These are phyloP conservation scores for Chloris gayana DNA, from an alignment of 176 grass and related monocot genomes.

Conservation along the genomic window DNA sequence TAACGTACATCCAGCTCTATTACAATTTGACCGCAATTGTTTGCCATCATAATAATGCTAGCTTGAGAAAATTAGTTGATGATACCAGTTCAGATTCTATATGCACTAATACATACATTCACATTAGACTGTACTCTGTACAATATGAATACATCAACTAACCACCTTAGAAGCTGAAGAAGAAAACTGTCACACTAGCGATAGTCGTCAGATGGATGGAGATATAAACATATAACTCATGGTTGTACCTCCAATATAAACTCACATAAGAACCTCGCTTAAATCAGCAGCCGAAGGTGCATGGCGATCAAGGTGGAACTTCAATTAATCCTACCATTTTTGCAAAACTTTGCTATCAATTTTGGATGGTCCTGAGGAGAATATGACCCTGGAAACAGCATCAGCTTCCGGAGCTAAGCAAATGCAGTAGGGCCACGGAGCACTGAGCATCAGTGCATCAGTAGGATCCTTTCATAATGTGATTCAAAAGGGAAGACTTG, in stretches of 20 bases:
- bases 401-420: neutral
- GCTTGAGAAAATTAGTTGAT: neutral
- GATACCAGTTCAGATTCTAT: neutral
- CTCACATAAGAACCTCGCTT: neutral
- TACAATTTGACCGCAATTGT: neutral
- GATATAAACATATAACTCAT: neutral
- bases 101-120: slow-evolving; percentile 18
- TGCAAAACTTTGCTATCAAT: slow-evolving; percentile 32
- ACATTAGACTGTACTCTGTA: slow-evolving; percentile 30
- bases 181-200: neutral
- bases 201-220: neutral
- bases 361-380: neutral
- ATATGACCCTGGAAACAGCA: neutral
- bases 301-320: slow-evolving; percentile 4
- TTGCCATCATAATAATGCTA: neutral
- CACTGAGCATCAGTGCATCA: too few species aligned
- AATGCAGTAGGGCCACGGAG: neutral
- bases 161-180: neutral
- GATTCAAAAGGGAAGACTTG: neutral
- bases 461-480: neutral
- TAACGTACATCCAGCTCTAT: neutral
- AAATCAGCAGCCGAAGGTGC: neutral
- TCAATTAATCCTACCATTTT: slow-evolving; percentile 28
- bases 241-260: neutral
- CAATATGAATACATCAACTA: slow-evolving; percentile 25